These are phyloP conservation scores for Wickerhamomyces subpelliculosus DNA, from an alignment of 805 yeast species.

Conservation along the genomic window DNA sequence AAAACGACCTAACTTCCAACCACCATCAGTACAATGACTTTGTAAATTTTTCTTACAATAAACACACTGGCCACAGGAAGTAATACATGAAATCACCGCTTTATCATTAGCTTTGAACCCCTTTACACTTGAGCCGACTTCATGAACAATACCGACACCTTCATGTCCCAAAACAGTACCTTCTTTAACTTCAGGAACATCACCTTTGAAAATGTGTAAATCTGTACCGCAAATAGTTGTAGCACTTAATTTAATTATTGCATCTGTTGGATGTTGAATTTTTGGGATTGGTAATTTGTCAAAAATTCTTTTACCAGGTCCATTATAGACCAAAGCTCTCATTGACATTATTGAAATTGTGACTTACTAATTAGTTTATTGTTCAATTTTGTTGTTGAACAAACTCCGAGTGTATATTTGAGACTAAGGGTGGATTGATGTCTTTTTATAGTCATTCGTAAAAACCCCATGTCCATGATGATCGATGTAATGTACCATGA, in stretches of 20 bases:
- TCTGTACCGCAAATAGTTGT: constrained; percentile 66
- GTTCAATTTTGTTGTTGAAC: too few relatives aligned
- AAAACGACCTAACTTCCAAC: constrained; percentile 47
- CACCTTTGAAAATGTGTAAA: constrained; percentile 55
- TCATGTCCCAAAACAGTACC: constrained; percentile 55
- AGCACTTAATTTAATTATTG: constrained; percentile 44
- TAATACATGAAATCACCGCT: constrained; percentile 60
- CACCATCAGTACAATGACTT: constrained; percentile 53
- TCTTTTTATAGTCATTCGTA: too few relatives aligned
- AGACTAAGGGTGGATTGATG: too few relatives aligned
- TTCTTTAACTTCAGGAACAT: constrained; percentile 45
- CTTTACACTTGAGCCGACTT: constrained; percentile 42
- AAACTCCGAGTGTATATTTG: too few relatives aligned
- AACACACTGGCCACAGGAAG: constrained; percentile 52
- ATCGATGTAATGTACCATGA: too few relatives aligned
- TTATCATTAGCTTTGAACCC: constrained; percentile 48
- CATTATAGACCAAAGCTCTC: constrained; percentile 43
- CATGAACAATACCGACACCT: constrained; percentile 46
- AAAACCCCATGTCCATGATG: too few relatives aligned
- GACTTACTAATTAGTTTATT: too few relatives aligned
- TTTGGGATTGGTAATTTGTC: constrained; percentile 35
- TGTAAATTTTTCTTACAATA: constrained; percentile 51
- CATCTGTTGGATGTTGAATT: constrained; percentile 43
- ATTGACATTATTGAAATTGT: constrained; percentile 16
- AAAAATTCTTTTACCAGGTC: constrained; percentile 34